Percentiles rank a stretch among this genome's conserved stretches.
Conservation (phyloP, 2,329 filamentous ascomycete species). For the Claviceps monticola region DNA sequence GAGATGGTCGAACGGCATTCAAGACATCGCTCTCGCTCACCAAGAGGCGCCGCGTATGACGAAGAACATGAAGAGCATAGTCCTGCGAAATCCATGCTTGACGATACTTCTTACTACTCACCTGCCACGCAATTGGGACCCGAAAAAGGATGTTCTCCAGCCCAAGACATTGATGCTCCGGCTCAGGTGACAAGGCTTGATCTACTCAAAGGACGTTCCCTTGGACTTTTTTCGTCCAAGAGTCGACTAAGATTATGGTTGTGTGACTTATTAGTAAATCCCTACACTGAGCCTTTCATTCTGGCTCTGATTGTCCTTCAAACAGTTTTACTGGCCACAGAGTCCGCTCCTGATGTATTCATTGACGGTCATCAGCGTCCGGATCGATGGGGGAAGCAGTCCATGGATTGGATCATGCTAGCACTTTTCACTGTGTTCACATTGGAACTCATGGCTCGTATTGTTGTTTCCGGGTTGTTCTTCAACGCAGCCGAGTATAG, state of each 20-base stretch:
- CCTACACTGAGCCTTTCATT: slow-evolving; percentile 74
- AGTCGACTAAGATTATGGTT: slow-evolving; percentile 60
- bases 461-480: slow-evolving; percentile 87
- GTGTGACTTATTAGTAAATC: slow-evolving; percentile 75
- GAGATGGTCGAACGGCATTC: slow-evolving; percentile 65
- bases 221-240: slow-evolving; percentile 72
- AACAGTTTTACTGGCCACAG: slow-evolving; percentile 73
- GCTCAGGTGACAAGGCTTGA: slow-evolving; percentile 33
- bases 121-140: slow-evolving; percentile 28
- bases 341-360: slow-evolving; percentile 61
- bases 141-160: slow-evolving; percentile 28
- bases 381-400: slow-evolving; percentile 48
- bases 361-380: slow-evolving; percentile 45
- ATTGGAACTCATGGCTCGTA: slow-evolving; percentile 65
- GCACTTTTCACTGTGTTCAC: slow-evolving; percentile 82
- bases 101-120: slow-evolving; percentile 38
- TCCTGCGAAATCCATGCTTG: slow-evolving; percentile 20
- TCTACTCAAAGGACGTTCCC: slow-evolving; percentile 70
- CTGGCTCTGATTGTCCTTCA: slow-evolving; percentile 79
- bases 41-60: slow-evolving; percentile 28
- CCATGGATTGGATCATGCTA: slow-evolving; percentile 70
- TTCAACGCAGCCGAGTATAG: slow-evolving; percentile 87
- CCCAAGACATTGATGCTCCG: slow-evolving; percentile 2
- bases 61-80: slow-evolving; percentile 13
- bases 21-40: slow-evolving; percentile 44